phyloP scores from a whole-genome alignment of 305 asterid species.

The Withania somnifera region DNA sequence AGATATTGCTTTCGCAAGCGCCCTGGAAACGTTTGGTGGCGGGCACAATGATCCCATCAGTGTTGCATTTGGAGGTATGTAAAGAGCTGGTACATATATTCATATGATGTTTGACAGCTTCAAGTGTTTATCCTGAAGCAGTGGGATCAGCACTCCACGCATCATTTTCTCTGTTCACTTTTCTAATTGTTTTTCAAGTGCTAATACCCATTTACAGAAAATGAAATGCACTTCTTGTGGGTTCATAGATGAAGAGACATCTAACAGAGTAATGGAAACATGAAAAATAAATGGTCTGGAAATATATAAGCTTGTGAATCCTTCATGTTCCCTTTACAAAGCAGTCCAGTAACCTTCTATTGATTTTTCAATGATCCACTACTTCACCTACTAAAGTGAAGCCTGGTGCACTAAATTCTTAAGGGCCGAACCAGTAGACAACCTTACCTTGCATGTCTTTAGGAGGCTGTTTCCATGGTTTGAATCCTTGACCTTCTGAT shows the following conservation, averaged over 20 bases:
- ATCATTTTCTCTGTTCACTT: not conserved
- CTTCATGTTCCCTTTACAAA: not conserved
- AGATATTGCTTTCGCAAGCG: slow-evolving; percentile 94
- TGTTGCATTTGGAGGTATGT: slow-evolving; percentile 93
- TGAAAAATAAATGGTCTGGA: not conserved
- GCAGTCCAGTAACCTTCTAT: not conserved
- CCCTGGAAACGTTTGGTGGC: slow-evolving; percentile 94
- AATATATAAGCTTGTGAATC: not conserved
- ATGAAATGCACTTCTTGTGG: not conserved
- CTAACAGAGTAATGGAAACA: not conserved
- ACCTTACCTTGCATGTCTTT: no score
- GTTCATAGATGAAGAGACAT: not conserved
- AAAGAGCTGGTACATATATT: slow-evolving; percentile 9
- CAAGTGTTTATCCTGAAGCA: not conserved
- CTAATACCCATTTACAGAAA: not conserved
- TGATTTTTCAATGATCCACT: not conserved
- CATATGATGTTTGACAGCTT: not conserved
- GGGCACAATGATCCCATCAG: slow-evolving; percentile 99
- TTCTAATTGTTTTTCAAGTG: not conserved
- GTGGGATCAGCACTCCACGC: not conserved
- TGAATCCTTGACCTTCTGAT: no score
- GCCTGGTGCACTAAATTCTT: no score
- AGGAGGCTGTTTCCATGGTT: no score
- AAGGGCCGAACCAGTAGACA: no score
- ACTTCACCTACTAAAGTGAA: no score